Evolutionary conservation across 2,329 filamentous ascomycete genomes (phyloP).

Genomic region (Pseudocercospora pini-densiflorae): DNA sequence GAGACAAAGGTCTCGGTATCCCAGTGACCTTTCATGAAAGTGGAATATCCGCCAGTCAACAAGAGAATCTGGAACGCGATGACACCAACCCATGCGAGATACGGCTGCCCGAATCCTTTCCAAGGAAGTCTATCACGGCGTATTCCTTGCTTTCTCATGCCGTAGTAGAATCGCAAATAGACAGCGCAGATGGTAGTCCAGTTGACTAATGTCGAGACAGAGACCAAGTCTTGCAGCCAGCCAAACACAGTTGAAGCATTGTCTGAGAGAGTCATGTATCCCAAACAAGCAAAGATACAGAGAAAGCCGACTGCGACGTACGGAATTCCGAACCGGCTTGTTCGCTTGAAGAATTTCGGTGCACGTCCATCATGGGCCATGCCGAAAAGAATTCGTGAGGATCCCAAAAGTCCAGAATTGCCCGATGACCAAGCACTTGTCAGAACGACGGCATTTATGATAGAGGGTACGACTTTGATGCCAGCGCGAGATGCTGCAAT

Average conservation of each 20-base stretch:
- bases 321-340: slow-evolving; percentile 29
- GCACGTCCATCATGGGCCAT: slow-evolving; percentile 68
- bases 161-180: slow-evolving; percentile 66
- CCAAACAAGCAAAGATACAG: slow-evolving; percentile 18
- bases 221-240: slow-evolving; percentile 69
- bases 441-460: slow-evolving; percentile 72
- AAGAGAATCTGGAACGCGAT: slow-evolving; percentile 60
- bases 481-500: slow-evolving; percentile 67
- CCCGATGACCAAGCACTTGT: slow-evolving; percentile 66
- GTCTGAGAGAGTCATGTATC: slow-evolving; percentile 21
- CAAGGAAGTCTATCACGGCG: slow-evolving; percentile 65
- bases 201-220: slow-evolving; percentile 68
- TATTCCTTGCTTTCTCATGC: slow-evolving; percentile 57
- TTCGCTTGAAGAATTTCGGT: slow-evolving; percentile 55
- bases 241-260: slow-evolving; percentile 51
- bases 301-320: slow-evolving; percentile 26
- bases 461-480: slow-evolving; percentile 63
- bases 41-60: slow-evolving; percentile 50
- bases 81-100: slow-evolving; percentile 61
- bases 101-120: slow-evolving; percentile 68
- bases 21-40: slow-evolving; percentile 62
- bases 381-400: slow-evolving; percentile 57
- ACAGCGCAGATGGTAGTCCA: slow-evolving; percentile 68
- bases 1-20: slow-evolving; percentile 64
- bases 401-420: slow-evolving; percentile 58